Base-by-base conservation (phyloP, 257 asterid species). In the Gentiana dahurica region DNA sequence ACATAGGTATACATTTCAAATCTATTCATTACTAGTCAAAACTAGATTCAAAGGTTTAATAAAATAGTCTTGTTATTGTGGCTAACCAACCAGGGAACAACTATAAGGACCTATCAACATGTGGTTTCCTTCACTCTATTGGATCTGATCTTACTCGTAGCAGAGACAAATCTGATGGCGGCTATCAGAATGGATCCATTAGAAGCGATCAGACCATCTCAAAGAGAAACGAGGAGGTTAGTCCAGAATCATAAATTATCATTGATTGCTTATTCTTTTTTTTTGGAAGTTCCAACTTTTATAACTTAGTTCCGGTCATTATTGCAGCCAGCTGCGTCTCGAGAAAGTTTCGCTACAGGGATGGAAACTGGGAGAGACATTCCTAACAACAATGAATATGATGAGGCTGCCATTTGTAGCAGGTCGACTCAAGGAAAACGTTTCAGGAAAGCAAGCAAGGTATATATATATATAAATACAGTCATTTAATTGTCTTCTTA, bases 111-210 rank as follows among this genome's bases (percentile, higher is more conserved):
- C 50, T 85, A 67, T 91, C 98, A 59, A 91, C 94, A 15, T 87
- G 94, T n/a, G 98, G 96, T 34, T 94, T 70, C 63, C 83, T 91
- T 67, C 96, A 81, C 74, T 91, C 98, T 0, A 68, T 85, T 60
- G 95, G 98, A 52, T 91, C 98, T 11, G 95, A 91, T 63, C 64
- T 83, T 69, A 85, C 98, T 13, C 79, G 97, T 41, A 84, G 86
- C 41, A 75, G 70, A 71, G 89, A 79, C 12, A 73, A 69, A 64
- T 63, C 85, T 48, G 82, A 71, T 57, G 75, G 24, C 24, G 24
- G 68, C 45, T 48, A 44, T 54, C 49, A 57, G 55, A 76, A 80
- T 62, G 81, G 68, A 56, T 80, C 89, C 39, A 56, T 55, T n/a
- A 71, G 71, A 69, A 80, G 76, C 46, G 88, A 82, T 34, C 74